Percentiles rank a stretch among this genome's conserved stretches.
phyloP scores from a whole-genome alignment of 805 yeast genomes.

The Candida tibetensis region DNA sequence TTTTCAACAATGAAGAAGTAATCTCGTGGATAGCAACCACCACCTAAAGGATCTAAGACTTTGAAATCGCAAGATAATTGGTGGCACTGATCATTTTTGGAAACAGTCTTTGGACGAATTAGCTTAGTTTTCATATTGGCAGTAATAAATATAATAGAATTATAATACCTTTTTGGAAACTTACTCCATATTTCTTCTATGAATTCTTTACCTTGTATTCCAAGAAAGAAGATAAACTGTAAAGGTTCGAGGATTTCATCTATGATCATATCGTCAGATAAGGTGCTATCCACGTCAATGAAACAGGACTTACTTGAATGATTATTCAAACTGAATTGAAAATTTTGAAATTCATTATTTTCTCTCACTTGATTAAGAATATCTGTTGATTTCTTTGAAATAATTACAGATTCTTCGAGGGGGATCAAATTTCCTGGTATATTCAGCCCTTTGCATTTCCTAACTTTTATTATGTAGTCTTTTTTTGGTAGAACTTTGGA shows the following conservation, averaged over 20 bases:
- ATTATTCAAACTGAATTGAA: not conserved
- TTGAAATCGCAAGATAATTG: slow-evolving; percentile 21
- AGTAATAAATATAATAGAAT: slow-evolving; percentile 15
- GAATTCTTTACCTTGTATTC: slow-evolving; percentile 32
- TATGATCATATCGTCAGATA: too few relatives aligned
- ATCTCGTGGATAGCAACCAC: slow-evolving; percentile 35
- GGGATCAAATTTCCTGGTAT: not conserved
- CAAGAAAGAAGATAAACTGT: slow-evolving; percentile 21
- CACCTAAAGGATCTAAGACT: slow-evolving; percentile 35
- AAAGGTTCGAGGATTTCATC: not conserved
- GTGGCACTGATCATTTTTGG: slow-evolving; percentile 18
- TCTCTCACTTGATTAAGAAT: not conserved
- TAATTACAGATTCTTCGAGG: not conserved
- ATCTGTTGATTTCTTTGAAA: not conserved
- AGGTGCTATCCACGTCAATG: too few relatives aligned
- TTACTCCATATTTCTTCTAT: slow-evolving; percentile 14
- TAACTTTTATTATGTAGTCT: too few relatives aligned
- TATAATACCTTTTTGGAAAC: slow-evolving; percentile 4
- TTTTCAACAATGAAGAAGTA: slow-evolving; percentile 22
- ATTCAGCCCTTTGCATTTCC: not conserved
- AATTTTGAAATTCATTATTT: not conserved
- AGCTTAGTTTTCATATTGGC: slow-evolving; percentile 10
- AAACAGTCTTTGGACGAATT: slow-evolving; percentile 1
- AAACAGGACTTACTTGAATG: too few relatives aligned
- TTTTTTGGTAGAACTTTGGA: not conserved